phyloP scores from a whole-genome alignment of 2,329 filamentous ascomycete genomes.

The Pseudonectria foliicola region DNA sequence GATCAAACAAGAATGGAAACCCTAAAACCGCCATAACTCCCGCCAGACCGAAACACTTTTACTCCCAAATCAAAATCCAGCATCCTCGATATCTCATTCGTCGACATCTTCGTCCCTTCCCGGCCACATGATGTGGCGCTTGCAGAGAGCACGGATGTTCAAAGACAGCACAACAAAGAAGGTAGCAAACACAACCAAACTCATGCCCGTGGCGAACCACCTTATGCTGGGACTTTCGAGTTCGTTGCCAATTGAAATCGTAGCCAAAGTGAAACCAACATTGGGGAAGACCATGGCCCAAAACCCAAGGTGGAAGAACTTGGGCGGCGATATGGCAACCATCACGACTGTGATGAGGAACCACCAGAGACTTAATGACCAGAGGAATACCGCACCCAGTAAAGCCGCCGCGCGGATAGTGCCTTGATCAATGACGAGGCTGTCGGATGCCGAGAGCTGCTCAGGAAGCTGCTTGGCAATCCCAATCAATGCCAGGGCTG shows the following conservation, averaged over 20 bases:
- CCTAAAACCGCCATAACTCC: too few species aligned
- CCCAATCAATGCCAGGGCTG: constrained; percentile 60
- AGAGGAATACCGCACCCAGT: constrained; percentile 50
- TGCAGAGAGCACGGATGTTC: constrained; percentile 38
- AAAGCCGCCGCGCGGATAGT: constrained; percentile 41
- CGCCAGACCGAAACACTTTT: too few species aligned
- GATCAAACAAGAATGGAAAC: too few species aligned
- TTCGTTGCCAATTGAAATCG: constrained; percentile 45
- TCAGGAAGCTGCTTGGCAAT: constrained; percentile 46
- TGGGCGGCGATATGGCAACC: constrained; percentile 30
- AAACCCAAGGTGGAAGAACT: constrained; percentile 55
- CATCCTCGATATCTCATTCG: constrained; percentile 18
- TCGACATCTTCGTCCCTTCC: constrained; percentile 48
- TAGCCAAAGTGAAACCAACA: constrained; percentile 51
- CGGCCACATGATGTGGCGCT: constrained; percentile 50
- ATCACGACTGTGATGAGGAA: constrained; percentile 36
- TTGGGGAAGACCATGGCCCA: constrained; percentile 60
- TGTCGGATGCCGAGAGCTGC: constrained; percentile 37
- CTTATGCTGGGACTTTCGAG: constrained; percentile 37
- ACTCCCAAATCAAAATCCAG: too few species aligned
- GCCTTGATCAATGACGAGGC: constrained; percentile 33
- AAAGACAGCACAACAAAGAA: constrained; percentile 37
- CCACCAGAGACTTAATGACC: constrained; percentile 56
- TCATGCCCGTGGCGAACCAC: constrained; percentile 45
- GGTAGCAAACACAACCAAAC: constrained; percentile 36